phyloP scores from a whole-genome alignment of 2,329 filamentous ascomycete genomes.

The Alternaria sp. region DNA sequence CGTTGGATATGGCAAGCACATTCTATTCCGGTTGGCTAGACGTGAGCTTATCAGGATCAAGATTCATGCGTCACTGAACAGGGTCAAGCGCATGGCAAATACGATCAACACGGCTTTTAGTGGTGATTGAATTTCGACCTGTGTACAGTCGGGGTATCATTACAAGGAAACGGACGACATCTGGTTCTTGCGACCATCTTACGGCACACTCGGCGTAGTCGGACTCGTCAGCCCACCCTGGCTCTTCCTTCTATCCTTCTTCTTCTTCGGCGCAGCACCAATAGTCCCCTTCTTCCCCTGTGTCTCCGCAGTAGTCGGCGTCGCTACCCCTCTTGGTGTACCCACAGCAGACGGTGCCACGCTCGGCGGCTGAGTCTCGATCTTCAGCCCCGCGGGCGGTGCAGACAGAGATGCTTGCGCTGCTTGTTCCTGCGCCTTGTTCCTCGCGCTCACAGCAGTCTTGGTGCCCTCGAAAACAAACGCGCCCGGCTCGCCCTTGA shows the following conservation, averaged over 20 bases:
- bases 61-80: conserved; percentile 23
- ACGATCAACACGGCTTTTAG: background rate
- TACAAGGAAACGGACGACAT: background rate
- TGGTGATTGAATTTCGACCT: background rate
- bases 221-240: conserved; percentile 45
- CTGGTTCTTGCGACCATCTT: background rate
- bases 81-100: background rate
- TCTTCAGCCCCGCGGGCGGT: conserved; percentile 23
- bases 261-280: conserved; percentile 36
- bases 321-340: conserved; percentile 37
- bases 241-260: conserved; percentile 51
- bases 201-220: conserved; percentile 36
- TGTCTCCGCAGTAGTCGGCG: conserved; percentile 25
- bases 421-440: conserved; percentile 46
- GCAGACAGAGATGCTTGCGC: conserved; percentile 24
- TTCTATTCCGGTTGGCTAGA: background rate
- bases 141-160: conserved; percentile 14
- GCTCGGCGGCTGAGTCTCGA: conserved; percentile 34
- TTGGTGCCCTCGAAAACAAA: conserved; percentile 64
- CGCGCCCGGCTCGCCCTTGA: conserved; percentile 69
- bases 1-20: background rate
- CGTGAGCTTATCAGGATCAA: conserved; percentile 14
- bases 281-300: conserved; percentile 38
- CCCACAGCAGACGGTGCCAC: conserved; percentile 38
- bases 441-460: conserved; percentile 52